These are phyloP conservation scores for Tetrahymena malaccensis DNA, from an alignment of 73 alveolate species.

Conservation along the genomic window DNA sequence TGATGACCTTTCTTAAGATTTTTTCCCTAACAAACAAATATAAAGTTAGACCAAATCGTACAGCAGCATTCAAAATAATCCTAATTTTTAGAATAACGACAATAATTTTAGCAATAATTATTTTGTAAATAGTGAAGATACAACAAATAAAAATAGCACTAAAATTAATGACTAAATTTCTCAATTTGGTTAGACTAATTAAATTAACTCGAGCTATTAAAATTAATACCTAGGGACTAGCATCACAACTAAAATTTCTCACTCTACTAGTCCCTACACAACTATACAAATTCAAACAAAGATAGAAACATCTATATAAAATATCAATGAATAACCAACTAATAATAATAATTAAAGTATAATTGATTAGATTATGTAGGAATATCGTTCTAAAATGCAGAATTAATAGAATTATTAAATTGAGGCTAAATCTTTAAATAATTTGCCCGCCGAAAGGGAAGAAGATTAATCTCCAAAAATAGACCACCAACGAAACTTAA, in stretches of 20 bases:
- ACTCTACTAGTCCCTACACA: background rate
- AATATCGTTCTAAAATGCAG: background rate
- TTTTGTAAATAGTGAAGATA: background rate
- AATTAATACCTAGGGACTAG: background rate
- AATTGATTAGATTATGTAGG: background rate
- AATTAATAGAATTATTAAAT: no score
- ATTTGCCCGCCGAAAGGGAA: background rate
- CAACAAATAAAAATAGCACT: background rate
- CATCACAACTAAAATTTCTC: background rate
- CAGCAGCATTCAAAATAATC: no score
- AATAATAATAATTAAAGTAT: background rate
- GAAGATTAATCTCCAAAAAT: background rate
- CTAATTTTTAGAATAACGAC: background rate
- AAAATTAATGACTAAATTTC: no score
- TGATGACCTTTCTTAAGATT: background rate
- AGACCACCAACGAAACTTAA: background rate
- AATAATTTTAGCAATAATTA: background rate
- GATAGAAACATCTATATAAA: background rate
- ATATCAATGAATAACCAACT: background rate
- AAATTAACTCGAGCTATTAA: background rate
- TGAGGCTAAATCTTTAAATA: background rate
- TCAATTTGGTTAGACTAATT: no score
- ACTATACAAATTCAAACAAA: background rate
- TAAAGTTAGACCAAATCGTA: background rate
- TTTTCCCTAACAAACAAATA: background rate